Percentiles rank a stretch among this genome's conserved stretches.
Evolutionary conservation across 305 asterid genomes (phyloP).

Genomic region (Fraxinus dipetala): DNA sequence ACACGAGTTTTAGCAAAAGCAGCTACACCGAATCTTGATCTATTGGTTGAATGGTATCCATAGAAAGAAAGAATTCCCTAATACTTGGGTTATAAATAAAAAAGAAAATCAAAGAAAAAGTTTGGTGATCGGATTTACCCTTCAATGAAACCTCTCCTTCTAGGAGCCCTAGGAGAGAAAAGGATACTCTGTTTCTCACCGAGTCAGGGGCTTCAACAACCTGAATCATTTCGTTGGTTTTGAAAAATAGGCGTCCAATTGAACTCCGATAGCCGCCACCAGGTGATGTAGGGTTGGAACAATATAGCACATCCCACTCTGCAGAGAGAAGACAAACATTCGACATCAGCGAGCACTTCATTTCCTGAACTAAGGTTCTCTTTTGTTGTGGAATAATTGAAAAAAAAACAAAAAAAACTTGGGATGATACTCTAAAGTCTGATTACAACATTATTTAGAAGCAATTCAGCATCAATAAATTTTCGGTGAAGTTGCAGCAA

Average conservation of each 20-base stretch:
- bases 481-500: not conserved
- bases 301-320: conserved; percentile 93
- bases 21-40: not conserved
- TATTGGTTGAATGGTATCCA: not conserved
- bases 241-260: conserved; percentile 71
- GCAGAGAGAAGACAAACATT: conserved; percentile 9
- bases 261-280: conserved; percentile 89
- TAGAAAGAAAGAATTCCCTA: not conserved
- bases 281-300: conserved; percentile 91
- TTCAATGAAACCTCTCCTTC: conserved; percentile 84
- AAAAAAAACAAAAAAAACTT: not conserved
- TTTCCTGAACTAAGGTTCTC: conserved; percentile 2
- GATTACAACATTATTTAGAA: not conserved
- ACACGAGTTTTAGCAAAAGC: not conserved
- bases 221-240: conserved; percentile 85
- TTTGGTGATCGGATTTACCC: conserved; percentile 36
- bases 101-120: not conserved
- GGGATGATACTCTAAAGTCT: not conserved
- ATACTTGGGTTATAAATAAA: not conserved
- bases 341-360: not conserved
- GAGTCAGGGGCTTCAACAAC: conserved; percentile 79
- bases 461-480: not conserved
- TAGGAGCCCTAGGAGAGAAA: conserved; percentile 63
- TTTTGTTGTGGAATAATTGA: not conserved
- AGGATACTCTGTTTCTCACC: conserved; percentile 63